phyloP scores from a whole-genome alignment of 78 protist genomes.

The Dictyostelium firmibasis region DNA sequence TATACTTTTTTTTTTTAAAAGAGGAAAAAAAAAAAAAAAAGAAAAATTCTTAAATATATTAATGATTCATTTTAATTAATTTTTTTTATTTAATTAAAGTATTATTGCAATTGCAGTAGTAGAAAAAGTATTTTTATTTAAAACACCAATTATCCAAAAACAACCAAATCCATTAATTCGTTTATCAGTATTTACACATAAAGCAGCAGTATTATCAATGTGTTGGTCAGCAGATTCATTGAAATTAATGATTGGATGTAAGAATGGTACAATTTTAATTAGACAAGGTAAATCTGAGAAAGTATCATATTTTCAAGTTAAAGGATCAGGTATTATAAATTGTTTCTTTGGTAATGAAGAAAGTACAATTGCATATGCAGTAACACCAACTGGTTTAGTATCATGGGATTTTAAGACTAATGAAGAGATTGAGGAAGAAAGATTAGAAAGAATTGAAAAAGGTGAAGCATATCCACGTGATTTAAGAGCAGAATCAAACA shows the following conservation, averaged over 20 bases:
- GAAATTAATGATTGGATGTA: conserved; percentile 28
- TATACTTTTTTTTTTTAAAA: neutral
- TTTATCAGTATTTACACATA: conserved; percentile 28
- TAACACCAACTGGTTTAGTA: conserved; percentile 2
- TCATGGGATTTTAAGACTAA: conserved; percentile 22
- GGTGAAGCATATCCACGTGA: neutral
- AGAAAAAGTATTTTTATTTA: conserved; percentile 29
- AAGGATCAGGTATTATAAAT: neutral
- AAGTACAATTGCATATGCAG: neutral
- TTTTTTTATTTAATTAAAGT: neutral
- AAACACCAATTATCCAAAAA: conserved; percentile 45
- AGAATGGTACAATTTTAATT: conserved; percentile 25
- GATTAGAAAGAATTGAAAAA: neutral
- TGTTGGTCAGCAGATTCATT: conserved; percentile 49
- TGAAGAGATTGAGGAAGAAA: neutral
- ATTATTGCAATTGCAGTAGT: conserved; percentile 39
- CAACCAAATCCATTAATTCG: conserved; percentile 26
- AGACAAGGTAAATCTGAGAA: conserved; percentile 23
- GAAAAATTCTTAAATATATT: no score
- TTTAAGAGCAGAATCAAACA: no score
- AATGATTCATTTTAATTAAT: neutral
- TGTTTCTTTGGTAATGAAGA: conserved; percentile 49
- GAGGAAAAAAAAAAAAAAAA: no score
- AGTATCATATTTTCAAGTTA: conserved; percentile 23
- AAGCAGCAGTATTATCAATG: neutral